These are phyloP conservation scores for Fusarium sublunatum DNA, from an alignment of 2,329 filamentous ascomycete species.

Conservation along the genomic window DNA sequence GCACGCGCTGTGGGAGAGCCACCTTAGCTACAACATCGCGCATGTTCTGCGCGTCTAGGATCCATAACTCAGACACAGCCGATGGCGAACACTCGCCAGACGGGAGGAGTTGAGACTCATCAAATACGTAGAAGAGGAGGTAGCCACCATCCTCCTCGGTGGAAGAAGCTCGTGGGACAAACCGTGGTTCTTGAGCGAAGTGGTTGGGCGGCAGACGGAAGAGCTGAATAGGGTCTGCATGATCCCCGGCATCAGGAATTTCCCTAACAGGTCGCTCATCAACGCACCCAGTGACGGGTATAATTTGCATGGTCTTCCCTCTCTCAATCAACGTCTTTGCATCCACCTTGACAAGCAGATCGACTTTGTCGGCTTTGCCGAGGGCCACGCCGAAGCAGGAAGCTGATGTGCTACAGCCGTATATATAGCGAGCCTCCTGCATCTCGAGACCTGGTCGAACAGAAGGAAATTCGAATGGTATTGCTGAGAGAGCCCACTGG, in stretches of 20 bases:
- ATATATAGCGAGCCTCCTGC: slow-evolving; percentile 69
- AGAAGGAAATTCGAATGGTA: slow-evolving; percentile 76
- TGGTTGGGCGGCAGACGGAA: slow-evolving; percentile 70
- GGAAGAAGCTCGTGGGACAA: slow-evolving; percentile 62
- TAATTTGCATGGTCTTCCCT: slow-evolving; percentile 59
- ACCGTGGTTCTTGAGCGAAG: slow-evolving; percentile 75
- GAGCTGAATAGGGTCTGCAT: slow-evolving; percentile 67
- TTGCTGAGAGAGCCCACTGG: slow-evolving; percentile 72
- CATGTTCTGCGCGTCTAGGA: slow-evolving; percentile 74
- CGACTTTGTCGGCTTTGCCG: slow-evolving; percentile 74
- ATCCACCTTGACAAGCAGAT: slow-evolving; percentile 72
- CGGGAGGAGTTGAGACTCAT: slow-evolving; percentile 71
- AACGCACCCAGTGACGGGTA: slow-evolving; percentile 68
- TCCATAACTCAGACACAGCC: slow-evolving; percentile 72
- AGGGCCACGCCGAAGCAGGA: slow-evolving; percentile 69
- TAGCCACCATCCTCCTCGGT: slow-evolving; percentile 72
- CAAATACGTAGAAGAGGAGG: slow-evolving; percentile 75
- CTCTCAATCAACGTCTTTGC: slow-evolving; percentile 62
- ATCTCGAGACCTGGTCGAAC: slow-evolving; percentile 67
- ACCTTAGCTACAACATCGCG: slow-evolving; percentile 68
- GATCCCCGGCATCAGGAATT: slow-evolving; percentile 59
- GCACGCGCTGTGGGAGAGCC: slow-evolving; percentile 72
- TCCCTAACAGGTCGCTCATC: slow-evolving; percentile 66
- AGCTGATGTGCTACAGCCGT: slow-evolving; percentile 72
- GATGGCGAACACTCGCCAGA: slow-evolving; percentile 57